A percentile compares a stretch with the other conserved stretches of the same genome.
Evolutionary conservation across 1,284 basidiomycete species (phyloP).

Genomic region (Moniliella sp.): DNA sequence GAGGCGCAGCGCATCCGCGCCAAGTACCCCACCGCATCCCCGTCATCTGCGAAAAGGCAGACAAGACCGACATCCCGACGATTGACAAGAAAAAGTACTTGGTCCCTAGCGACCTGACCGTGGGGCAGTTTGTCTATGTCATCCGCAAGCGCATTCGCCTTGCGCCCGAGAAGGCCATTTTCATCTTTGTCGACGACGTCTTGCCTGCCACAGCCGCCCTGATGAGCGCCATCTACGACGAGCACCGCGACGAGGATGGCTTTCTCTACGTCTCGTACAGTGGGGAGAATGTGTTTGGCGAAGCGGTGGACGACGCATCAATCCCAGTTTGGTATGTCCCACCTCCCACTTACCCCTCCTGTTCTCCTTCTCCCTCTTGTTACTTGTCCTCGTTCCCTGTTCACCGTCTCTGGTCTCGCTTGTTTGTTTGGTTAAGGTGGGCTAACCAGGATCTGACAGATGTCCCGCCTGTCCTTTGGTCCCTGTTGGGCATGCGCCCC

Average conservation of each 20-base stretch:
- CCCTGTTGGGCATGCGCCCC: too few species aligned
- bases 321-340: too few species aligned
- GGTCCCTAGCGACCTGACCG: conserved; percentile 94
- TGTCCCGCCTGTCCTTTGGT: too few species aligned
- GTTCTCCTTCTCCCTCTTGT: too few species aligned
- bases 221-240: conserved; percentile 97
- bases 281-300: too few species aligned
- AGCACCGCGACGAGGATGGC: conserved; percentile 45
- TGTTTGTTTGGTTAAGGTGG: too few species aligned
- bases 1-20: conserved; percentile 82
- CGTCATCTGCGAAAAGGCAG: conserved; percentile 98
- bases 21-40: conserved; percentile 96
- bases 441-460: too few species aligned
- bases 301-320: too few species aligned
- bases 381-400: too few species aligned
- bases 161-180: conserved; percentile 76
- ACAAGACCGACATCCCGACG: conserved; percentile 90
- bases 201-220: conserved; percentile 89
- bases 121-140: conserved; percentile 84
- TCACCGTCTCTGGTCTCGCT: too few species aligned
- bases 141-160: conserved; percentile 99
- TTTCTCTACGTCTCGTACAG: conserved; percentile 18
- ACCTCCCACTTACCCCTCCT: too few species aligned
- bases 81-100: conserved; percentile 99
- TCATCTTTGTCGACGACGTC: conserved; percentile 53